Base-by-base conservation (phyloP, 345 rosid species). In the Orychophragmus violaceus region DNA sequence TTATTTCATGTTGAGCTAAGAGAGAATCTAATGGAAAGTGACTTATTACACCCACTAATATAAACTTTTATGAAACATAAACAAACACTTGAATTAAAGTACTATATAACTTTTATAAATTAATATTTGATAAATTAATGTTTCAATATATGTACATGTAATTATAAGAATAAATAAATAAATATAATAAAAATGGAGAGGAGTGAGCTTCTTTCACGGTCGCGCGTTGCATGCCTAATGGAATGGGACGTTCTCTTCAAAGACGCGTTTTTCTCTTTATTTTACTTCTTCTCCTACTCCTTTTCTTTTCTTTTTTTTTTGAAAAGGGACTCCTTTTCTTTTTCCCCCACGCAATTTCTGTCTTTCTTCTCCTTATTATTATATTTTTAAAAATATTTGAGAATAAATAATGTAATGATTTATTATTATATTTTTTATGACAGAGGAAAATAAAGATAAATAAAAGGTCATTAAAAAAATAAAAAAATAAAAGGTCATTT, bases 191-290 rank as follows among this genome's bases (percentile, higher is more conserved):
- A 56, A n/a, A n/a, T n/a, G 28, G 68, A 66, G 68, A 61, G 72
- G 77, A 60, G 69, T 74, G 53, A 74, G 69, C 77, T 74, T 68
- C 52, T 74, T 68, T 74, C 77, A 67, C 77, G 77, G 74, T 68
- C 63, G 72, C 77, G 68, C 63, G 60, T 42, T 68, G 74, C 74
- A 55, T 67, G 77, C 77, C 77, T 74, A 53, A 74, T 19, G 73
- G 64, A 66, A 74, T 61, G 73, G 76, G 70, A 72, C 52, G 76
- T 73, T 74, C 74, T 61, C 64, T 68, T 61, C 59, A 53, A 74
- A 74, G 59, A 67, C 77, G 68, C 73, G 53, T 61, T 68, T 74
- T 54, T 54, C 69, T 67, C 62, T 52, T 63, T n/a, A 30, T 30
- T 49, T 49, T 63, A 62, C 49, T n/a, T 63, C 56, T 49, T 51